phyloP scores from a whole-genome alignment of 495 filamentous ascomycete genomes.

The Penicillium verhagenii region DNA sequence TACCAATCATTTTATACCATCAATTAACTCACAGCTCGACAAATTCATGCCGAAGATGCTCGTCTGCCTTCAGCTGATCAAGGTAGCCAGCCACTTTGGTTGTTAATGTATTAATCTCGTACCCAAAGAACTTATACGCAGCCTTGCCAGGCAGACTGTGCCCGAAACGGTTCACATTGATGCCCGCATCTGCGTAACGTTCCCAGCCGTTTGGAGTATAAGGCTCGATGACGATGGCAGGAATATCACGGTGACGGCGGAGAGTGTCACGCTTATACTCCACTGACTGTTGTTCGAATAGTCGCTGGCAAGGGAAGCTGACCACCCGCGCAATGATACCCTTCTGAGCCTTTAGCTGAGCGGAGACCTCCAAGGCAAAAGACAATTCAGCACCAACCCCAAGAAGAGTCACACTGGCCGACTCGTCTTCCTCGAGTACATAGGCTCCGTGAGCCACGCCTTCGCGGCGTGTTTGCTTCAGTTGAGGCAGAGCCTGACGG shows the following conservation, averaged over 20 bases:
- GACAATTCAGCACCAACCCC: constrained; percentile 49
- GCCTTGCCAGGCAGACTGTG: constrained; percentile 50
- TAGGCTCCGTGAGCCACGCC: constrained; percentile 46
- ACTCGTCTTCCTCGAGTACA: constrained; percentile 42
- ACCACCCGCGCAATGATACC: constrained; percentile 48
- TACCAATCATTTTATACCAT: too few relatives aligned
- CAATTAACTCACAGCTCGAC: constrained; percentile 34
- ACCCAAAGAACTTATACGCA: constrained; percentile 55
- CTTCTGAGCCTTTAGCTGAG: constrained; percentile 29
- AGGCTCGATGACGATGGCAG: constrained; percentile 54
- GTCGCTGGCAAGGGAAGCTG: constrained; percentile 53
- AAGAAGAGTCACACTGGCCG: constrained; percentile 47
- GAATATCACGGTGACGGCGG: constrained; percentile 34
- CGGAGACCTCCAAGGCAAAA: constrained; percentile 43
- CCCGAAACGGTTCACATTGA: constrained; percentile 48
- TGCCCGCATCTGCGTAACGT: constrained; percentile 55
- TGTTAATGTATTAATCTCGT: constrained; percentile 43
- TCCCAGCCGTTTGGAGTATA: constrained; percentile 59
- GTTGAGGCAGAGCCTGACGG: constrained; percentile 46
- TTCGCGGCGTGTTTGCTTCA: constrained; percentile 38
- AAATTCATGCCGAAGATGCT: constrained; percentile 36
- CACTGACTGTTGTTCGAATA: constrained; percentile 51
- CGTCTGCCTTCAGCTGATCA: constrained; percentile 30
- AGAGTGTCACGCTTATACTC: constrained; percentile 48
- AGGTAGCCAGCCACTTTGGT: constrained; percentile 46